Percentiles rank a stretch among this genome's conserved stretches.
Conservation (phyloP, 73 alveolate species). For the Paramecium sonneborni region DNA sequence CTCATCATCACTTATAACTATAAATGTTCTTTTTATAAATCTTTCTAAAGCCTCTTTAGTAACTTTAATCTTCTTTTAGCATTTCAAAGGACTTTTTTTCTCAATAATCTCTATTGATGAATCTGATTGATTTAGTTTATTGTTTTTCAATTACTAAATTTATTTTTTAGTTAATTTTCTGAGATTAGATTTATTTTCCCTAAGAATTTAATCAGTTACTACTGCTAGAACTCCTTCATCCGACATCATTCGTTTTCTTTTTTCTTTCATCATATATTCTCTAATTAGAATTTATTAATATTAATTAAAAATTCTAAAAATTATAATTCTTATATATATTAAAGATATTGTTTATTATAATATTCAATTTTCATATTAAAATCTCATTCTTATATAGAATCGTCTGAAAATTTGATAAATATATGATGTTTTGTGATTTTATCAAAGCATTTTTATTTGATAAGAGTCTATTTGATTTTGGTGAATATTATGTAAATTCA, state of each 20-base stretch:
- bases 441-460: background rate
- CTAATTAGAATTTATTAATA: background rate
- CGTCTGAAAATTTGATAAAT: background rate
- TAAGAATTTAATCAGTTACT: slow-evolving; percentile 1
- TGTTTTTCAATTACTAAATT: background rate
- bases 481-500: background rate
- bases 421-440: background rate
- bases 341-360: background rate
- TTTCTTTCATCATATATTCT: background rate
- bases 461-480: background rate
- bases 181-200: background rate
- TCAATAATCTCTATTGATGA: background rate
- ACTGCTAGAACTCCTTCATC: slow-evolving; percentile 45
- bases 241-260: slow-evolving; percentile 46
- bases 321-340: background rate
- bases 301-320: background rate
- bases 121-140: background rate
- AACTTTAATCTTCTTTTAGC: background rate
- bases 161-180: background rate
- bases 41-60: background rate
- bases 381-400: background rate
- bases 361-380: background rate
- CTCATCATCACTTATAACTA: background rate
- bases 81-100: background rate
- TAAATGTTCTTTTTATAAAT: background rate